Percentiles rank a stretch among this genome's conserved stretches.
Evolutionary conservation across 2,329 filamentous ascomycete genomes (phyloP).

Genomic region (Dothideomycetes sp.): DNA sequence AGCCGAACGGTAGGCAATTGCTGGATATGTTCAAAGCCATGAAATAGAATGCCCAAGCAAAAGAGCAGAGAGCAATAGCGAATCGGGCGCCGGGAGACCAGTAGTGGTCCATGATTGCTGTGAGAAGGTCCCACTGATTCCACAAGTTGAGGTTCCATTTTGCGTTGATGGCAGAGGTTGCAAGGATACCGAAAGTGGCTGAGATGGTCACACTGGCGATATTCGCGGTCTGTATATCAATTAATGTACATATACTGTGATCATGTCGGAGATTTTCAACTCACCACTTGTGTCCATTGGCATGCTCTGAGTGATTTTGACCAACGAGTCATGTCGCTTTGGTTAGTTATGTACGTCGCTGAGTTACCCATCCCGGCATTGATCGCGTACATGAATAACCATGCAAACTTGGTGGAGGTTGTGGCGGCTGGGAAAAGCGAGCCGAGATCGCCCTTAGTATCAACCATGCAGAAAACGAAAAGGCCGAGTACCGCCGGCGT

Average conservation of each 20-base stretch:
- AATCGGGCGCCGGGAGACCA: slow-evolving; percentile 1
- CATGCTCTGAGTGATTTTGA: too few relatives aligned
- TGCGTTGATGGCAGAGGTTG: slow-evolving; percentile 1
- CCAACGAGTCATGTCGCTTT: too few relatives aligned
- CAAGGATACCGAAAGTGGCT: slow-evolving; percentile 4
- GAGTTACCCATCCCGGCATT: too few relatives aligned
- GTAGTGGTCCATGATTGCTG: slow-evolving; percentile 2
- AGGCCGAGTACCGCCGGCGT: slow-evolving; percentile 4
- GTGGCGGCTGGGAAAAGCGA: slow-evolving; percentile 1
- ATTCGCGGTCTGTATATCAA: not conserved
- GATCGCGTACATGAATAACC: too few relatives aligned
- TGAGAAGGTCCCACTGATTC: slow-evolving; percentile 1
- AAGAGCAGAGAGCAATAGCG: slow-evolving; percentile 1
- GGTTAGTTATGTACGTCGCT: too few relatives aligned
- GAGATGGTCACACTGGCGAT: not conserved
- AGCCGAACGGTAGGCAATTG: slow-evolving; percentile 2
- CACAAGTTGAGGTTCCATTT: slow-evolving; percentile 2
- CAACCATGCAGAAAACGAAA: not conserved
- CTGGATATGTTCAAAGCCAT: slow-evolving; percentile 1
- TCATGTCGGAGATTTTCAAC: too few relatives aligned
- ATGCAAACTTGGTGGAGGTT: slow-evolving; percentile 1
- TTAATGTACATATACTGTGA: too few relatives aligned
- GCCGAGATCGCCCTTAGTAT: slow-evolving; percentile 1
- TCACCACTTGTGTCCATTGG: too few relatives aligned
- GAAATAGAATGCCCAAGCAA: slow-evolving; percentile 4